Evolutionary conservation across 306 rosid genomes (phyloP).

Genomic region (Gastrolobium bilobum): DNA sequence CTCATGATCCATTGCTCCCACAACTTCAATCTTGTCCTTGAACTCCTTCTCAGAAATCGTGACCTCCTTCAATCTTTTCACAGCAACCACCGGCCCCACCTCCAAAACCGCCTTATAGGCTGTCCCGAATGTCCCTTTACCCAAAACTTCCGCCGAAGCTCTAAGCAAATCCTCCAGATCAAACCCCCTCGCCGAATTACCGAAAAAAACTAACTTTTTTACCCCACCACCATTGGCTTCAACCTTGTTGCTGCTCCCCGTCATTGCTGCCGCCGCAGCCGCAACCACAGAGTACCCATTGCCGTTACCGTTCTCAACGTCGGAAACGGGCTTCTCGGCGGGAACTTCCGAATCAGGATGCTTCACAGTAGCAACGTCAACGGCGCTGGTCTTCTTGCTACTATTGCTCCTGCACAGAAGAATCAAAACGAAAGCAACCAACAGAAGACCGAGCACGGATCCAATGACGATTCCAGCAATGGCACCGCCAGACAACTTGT

Average conservation of each 20-base stretch:
- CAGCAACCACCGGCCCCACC: slow-evolving; percentile 70
- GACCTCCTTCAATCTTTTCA: slow-evolving; percentile 79
- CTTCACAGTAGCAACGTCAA: slow-evolving; percentile 57
- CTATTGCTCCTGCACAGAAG: slow-evolving; percentile 60
- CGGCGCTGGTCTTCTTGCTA: slow-evolving; percentile 55
- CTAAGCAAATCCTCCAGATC: slow-evolving; percentile 78
- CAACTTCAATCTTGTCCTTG: slow-evolving; percentile 66
- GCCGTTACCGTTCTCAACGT: slow-evolving; percentile 55
- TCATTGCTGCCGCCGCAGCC: slow-evolving; percentile 24
- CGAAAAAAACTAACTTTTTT: slow-evolving; percentile 69
- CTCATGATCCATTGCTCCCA: slow-evolving; percentile 72
- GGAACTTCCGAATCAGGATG: slow-evolving; percentile 49
- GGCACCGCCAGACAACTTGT: slow-evolving; percentile 60
- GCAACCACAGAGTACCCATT: slow-evolving; percentile 51
- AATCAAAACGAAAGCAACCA: slow-evolving; percentile 50
- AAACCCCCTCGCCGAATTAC: slow-evolving; percentile 56
- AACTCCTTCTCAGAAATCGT: slow-evolving; percentile 65
- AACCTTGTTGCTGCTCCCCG: slow-evolving; percentile 30
- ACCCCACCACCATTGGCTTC: slow-evolving; percentile 44
- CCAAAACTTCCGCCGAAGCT: slow-evolving; percentile 82
- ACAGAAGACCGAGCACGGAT: slow-evolving; percentile 58
- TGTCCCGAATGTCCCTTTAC: slow-evolving; percentile 80
- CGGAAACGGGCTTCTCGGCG: slow-evolving; percentile 47
- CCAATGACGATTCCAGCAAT: slow-evolving; percentile 74
- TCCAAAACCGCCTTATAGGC: slow-evolving; percentile 77